These are phyloP conservation scores for Daedalea quercina DNA, from an alignment of 768 basidiomycete genomes.

Conservation along the genomic window DNA sequence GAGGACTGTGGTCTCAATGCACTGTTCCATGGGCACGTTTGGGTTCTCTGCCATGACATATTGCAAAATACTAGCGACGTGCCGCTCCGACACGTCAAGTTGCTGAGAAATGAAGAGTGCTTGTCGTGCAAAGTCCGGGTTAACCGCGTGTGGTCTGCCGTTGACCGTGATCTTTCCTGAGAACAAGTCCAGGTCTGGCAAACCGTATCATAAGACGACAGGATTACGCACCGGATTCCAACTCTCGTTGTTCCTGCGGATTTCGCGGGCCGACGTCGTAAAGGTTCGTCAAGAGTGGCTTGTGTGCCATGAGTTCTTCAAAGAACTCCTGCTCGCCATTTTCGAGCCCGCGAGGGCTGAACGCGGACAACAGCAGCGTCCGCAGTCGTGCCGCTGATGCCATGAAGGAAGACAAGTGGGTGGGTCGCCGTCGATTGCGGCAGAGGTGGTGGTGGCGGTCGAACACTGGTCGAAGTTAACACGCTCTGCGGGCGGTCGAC, in stretches of 20 bases:
- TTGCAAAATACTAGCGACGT: constrained; percentile 64
- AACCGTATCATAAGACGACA: no score
- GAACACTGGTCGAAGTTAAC: no score
- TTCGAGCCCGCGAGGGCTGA: constrained; percentile 37
- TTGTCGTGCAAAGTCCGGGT: constrained; percentile 74
- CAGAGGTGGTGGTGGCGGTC: constrained; percentile 6
- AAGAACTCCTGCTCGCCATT: constrained; percentile 70
- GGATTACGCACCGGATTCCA: constrained; percentile 50
- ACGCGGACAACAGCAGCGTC: constrained; percentile 40
- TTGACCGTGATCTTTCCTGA: constrained; percentile 62
- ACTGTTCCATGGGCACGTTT: constrained; percentile 49
- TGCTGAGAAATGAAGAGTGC: constrained; percentile 74
- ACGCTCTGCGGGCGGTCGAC: constrained; percentile 5
- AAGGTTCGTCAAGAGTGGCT: constrained; percentile 52
- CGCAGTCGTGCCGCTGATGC: constrained; percentile 53
- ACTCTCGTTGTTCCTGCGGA: constrained; percentile 59
- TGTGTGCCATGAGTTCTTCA: constrained; percentile 65
- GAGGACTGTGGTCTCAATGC: constrained; percentile 59
- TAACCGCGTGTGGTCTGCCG: constrained; percentile 64
- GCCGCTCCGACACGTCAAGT: constrained; percentile 77
- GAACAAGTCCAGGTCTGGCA: background rate
- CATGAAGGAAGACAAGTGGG: constrained; percentile 34
- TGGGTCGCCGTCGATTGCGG: constrained; percentile 3
- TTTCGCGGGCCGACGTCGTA: constrained; percentile 60
- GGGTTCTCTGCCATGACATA: constrained; percentile 57